These are phyloP conservation scores for Chlorencoelia australis DNA, from an alignment of 2,329 filamentous ascomycete species.

Conservation along the genomic window DNA sequence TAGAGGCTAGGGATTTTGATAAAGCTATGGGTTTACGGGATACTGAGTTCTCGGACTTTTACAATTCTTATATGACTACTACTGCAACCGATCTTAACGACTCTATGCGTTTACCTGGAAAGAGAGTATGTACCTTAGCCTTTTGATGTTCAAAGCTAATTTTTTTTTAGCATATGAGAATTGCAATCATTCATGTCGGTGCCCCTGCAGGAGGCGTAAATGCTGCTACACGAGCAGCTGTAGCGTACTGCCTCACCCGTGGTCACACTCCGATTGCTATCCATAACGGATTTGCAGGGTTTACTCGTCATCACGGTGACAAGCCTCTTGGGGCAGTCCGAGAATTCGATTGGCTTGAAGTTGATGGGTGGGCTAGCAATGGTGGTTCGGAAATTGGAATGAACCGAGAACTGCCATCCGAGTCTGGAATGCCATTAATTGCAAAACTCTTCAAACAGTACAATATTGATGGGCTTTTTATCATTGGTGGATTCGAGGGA, in stretches of 20 bases:
- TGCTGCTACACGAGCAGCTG: slow-evolving; percentile 83
- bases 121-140: slow-evolving; percentile 47
- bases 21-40: slow-evolving; percentile 82
- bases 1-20: slow-evolving; percentile 77
- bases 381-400: slow-evolving; percentile 97
- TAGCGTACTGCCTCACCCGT: slow-evolving; percentile 82
- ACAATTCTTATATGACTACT: slow-evolving; percentile 81
- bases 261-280: slow-evolving; percentile 92
- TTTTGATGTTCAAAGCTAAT: slow-evolving; percentile 22
- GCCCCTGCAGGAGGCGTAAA: slow-evolving; percentile 98
- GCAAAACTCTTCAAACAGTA: slow-evolving; percentile 78
- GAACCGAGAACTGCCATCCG: slow-evolving; percentile 82
- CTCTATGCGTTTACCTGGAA: slow-evolving; percentile 53
- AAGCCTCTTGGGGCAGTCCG: slow-evolving; percentile 73
- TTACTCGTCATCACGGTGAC: slow-evolving; percentile 83
- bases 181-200: slow-evolving; percentile 94
- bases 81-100: slow-evolving; percentile 68
- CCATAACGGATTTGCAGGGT: slow-evolving; percentile 92
- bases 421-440: slow-evolving; percentile 72
- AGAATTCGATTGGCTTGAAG: slow-evolving; percentile 83
- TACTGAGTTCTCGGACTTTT: slow-evolving; percentile 88
- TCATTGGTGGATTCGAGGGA: slow-evolving; percentile 92
- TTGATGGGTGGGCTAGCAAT: slow-evolving; percentile 90
- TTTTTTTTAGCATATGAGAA: slow-evolving; percentile 63
- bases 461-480: slow-evolving; percentile 82